Base-by-base conservation (phyloP, 1,284 basidiomycete species). In the Irpex sp. region DNA sequence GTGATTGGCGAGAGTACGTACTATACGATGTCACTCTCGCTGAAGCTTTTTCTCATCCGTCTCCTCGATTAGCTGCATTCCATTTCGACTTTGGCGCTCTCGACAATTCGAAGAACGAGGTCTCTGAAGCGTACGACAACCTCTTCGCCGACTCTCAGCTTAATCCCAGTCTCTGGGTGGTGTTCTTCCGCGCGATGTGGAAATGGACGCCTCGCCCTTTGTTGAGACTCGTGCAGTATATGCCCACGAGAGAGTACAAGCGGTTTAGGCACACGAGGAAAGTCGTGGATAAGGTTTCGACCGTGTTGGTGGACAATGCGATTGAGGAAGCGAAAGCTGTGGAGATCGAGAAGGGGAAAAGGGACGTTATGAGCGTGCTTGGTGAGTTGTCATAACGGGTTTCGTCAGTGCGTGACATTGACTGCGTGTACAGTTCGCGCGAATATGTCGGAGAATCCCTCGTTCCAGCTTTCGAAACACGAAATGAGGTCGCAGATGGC, bases 281-380 rank as follows among this genome's bases (percentile, higher is more conserved):
- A 1, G 62, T 75, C 49, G 58, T 74, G 51, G 58, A 66, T 19
- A 59, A 67, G 62, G 58, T 59, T 4, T 52, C 61, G 11, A 51
- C 51, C 31, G 52, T 48, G 38, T 54, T 65, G 17, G 57, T 65
- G 2, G 54, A 56, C 21, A 34, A 26, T 17, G 61, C 52, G 11
- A 57, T 58, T 21, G 60, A 58, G 38, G 48, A 55, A 52, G 58
- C 62, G 47, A 60, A 51, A 48, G 38, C 3, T 57, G 49, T 62
- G 8, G 57, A 54, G 19, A 47, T 58, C 11, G 67, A 65, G 44
- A 49, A 68, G 17, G 72, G 70, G 48, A 37, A 47, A 3, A 62
- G 58, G 37, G 75, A 77, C 56, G 63, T 75, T 11, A 67, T 77
- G 62, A 76, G 72, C 59, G 64, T 76, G 13, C 64, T 77, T 2